Conservation (phyloP, 148 eudicot genomes). For the Limonium bicolor region DNA sequence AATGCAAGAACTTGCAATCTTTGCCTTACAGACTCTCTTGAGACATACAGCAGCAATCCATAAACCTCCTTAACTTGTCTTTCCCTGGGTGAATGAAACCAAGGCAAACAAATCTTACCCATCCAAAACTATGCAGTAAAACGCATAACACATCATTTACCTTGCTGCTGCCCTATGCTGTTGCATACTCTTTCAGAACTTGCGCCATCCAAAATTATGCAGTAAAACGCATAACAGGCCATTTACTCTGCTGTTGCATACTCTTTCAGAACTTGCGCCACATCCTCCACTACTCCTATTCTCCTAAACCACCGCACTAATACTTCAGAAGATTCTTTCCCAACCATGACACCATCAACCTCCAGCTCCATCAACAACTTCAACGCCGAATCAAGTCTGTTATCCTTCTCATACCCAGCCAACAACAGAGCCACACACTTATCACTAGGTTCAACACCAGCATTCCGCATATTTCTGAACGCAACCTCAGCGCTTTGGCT, state of each 20-base stretch:
- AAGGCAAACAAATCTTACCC: no score
- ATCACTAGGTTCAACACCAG: slow-evolving; percentile 62
- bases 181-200: slow-evolving; percentile 50
- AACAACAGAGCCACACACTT: slow-evolving; percentile 65
- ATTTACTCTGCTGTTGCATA: no score
- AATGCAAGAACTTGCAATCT: no score
- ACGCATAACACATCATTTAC: no score
- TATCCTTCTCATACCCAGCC: slow-evolving; percentile 52
- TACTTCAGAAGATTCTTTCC: slow-evolving; percentile 53
- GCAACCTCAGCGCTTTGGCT: slow-evolving; percentile 41
- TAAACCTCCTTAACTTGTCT: no score
- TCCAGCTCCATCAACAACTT: slow-evolving; percentile 53
- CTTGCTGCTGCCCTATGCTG: no score
- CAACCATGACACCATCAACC: slow-evolving; percentile 46
- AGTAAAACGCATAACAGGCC: no score
- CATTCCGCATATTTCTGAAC: slow-evolving; percentile 54
- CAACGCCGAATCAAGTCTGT: slow-evolving; percentile 46
- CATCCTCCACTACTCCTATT: slow-evolving; percentile 79
- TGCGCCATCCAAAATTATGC: no score
- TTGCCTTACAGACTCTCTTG: no score
- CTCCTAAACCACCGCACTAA: slow-evolving; percentile 62
- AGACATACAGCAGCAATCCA: no score
- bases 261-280: slow-evolving; percentile 51
- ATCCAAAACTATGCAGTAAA: no score
- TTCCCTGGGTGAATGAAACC: no score